Base-by-base conservation (phyloP, 2,329 filamentous ascomycete genomes). In the Aspergillus quadricinctus region DNA sequence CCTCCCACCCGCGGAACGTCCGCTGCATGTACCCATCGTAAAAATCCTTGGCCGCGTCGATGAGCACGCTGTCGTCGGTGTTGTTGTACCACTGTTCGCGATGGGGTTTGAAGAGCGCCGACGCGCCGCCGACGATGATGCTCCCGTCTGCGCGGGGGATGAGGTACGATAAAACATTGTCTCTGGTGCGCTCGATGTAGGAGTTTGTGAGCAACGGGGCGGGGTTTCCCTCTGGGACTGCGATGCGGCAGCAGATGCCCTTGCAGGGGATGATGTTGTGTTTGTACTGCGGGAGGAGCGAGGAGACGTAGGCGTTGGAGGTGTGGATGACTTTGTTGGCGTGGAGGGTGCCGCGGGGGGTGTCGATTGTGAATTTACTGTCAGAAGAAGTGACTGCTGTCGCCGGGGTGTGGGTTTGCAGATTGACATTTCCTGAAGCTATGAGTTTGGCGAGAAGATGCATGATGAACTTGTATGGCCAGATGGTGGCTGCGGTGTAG, bases 271-370 rank as follows among this genome's bases (percentile, higher is more conserved):
- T 84, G 56, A 96, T 88, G 5, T 92, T 78, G 58, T 86, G 83
- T 1, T 82, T 77, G 63, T 94, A 87, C 35, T 77, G 69, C 0
- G 89, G 89, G 1, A 94, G 75, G 2, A 96, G 79, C 56, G 87
- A 82, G 1, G 88, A 89, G 0, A 90, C 92, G 70, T 95, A 94
- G 3, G 80, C 92, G 66, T 96, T 96, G 0, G 89, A 92, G 3
- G 90, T 88, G n/a, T 96, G 81, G 14, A 96, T 80, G 14, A 95
- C 83, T 29, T 84, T 81, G 3, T 76, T 73, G 0, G 90, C 80
- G 0, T 71, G 70, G 53, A 95, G 80, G 37, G 72, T 77, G 14
- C 91, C 92, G 19, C 90, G 83, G 0, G 80, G 71, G 0, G 68
- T 70, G 0, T 89, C 92, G 53, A 65, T 23, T 1, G 43, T 52